A percentile compares a stretch with the other conserved stretches of the same genome.
Conservation (phyloP, 495 filamentous ascomycete genomes). For the Saxophila tyrrhenica region DNA sequence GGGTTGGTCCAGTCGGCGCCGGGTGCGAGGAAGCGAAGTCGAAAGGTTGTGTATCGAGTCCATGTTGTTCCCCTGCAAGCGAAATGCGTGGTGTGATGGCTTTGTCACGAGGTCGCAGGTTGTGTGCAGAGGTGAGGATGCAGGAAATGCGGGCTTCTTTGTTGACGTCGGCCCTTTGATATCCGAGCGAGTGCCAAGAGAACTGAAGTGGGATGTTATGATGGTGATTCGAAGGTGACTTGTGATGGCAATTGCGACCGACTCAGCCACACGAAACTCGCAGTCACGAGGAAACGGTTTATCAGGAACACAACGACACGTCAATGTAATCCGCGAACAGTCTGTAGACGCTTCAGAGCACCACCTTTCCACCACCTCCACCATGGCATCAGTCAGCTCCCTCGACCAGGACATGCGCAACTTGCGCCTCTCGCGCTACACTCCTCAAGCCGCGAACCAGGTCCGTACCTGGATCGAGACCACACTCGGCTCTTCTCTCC, state of each 20-base stretch:
- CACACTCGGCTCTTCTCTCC: conserved; percentile 59
- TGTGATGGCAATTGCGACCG: not conserved
- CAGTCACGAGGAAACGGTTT: not conserved
- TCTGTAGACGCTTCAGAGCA: not conserved
- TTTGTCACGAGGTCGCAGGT: not conserved
- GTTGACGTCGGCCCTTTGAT: not conserved
- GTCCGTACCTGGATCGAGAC: conserved; percentile 79
- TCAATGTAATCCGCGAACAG: not conserved
- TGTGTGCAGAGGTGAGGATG: not conserved
- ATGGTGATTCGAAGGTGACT: too few relatives aligned
- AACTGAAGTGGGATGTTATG: not conserved
- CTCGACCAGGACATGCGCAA: conserved; percentile 93
- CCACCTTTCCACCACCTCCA: not conserved
- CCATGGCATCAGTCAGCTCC: conserved; percentile 89
- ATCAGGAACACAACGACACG: not conserved
- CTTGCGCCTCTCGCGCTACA: conserved; percentile 87
- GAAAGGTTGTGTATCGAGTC: conserved; percentile 68
- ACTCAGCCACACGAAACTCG: not conserved
- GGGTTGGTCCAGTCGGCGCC: conserved; percentile 36
- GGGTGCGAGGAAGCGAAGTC: conserved; percentile 41
- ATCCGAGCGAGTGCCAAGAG: too few relatives aligned
- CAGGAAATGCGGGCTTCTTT: not conserved
- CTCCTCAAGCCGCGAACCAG: conserved; percentile 80
- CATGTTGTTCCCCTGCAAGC: conserved; percentile 34
- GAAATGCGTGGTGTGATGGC: not conserved